Evolutionary conservation across 495 filamentous ascomycete species (phyloP).

Genomic region (Hyaloscypha bicolor): DNA sequence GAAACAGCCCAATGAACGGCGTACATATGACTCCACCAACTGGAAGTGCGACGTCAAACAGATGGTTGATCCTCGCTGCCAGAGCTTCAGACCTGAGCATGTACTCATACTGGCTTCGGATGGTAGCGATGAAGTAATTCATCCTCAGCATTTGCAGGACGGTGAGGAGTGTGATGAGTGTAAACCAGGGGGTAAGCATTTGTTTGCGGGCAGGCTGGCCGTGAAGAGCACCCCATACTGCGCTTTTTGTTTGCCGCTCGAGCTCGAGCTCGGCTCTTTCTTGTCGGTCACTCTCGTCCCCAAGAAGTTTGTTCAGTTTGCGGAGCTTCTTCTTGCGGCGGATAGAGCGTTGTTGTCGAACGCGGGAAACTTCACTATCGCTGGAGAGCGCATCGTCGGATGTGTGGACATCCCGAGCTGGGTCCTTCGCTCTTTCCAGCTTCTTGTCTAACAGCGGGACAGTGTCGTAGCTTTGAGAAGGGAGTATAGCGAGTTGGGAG

Average conservation of each 20-base stretch:
- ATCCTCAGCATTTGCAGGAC: slow-evolving; percentile 90
- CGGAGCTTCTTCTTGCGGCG: slow-evolving; percentile 34
- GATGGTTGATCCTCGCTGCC: slow-evolving; percentile 71
- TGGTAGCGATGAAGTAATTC: slow-evolving; percentile 95
- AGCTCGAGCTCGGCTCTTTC: slow-evolving; percentile 51
- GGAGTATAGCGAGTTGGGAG: slow-evolving; percentile 75
- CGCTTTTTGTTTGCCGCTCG: slow-evolving; percentile 59
- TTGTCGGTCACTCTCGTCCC: slow-evolving; percentile 44
- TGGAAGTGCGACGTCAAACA: slow-evolving; percentile 88
- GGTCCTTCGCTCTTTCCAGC: slow-evolving; percentile 53
- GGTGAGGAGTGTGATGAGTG: slow-evolving; percentile 84
- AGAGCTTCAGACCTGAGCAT: slow-evolving; percentile 60
- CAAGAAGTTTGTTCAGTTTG: slow-evolving; percentile 49
- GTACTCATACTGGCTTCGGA: slow-evolving; percentile 80
- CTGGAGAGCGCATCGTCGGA: slow-evolving; percentile 43
- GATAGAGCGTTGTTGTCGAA: slow-evolving; percentile 58
- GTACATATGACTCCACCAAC: slow-evolving; percentile 81
- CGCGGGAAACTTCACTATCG: slow-evolving; percentile 45
- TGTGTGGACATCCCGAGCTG: slow-evolving; percentile 39
- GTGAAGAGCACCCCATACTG: slow-evolving; percentile 88
- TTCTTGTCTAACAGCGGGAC: slow-evolving; percentile 81
- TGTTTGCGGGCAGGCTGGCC: slow-evolving; percentile 71
- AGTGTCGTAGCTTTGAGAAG: slow-evolving; percentile 80
- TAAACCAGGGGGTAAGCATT: slow-evolving; percentile 82
- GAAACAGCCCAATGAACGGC: slow-evolving; percentile 81